These are phyloP conservation scores for Solanum pinnatisectum DNA, from an alignment of 257 asterid species.

Conservation along the genomic window DNA sequence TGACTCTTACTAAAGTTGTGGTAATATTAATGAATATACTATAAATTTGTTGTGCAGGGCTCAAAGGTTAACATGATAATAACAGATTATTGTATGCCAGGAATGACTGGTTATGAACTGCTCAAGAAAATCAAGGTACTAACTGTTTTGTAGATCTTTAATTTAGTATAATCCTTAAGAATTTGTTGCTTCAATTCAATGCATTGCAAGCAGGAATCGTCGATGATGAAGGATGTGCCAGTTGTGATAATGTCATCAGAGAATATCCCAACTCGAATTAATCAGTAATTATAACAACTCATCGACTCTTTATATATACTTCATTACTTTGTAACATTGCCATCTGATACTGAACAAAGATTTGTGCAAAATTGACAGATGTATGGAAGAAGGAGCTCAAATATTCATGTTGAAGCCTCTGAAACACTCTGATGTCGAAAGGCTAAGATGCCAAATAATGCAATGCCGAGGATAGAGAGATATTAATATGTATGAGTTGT, in stretches of 20 bases:
- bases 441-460: slow-evolving; percentile 33
- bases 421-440: slow-evolving; percentile 39
- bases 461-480: slow-evolving; percentile 9
- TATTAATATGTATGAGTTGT: neutral
- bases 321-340: neutral
- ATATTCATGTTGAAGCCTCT: slow-evolving; percentile 65
- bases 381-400: slow-evolving; percentile 54
- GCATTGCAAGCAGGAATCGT: slow-evolving; percentile 36
- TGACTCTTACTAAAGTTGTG: neutral
- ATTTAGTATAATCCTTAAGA: neutral
- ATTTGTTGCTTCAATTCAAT: neutral
- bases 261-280: slow-evolving; percentile 47
- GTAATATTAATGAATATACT: neutral
- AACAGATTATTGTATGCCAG: slow-evolving; percentile 67
- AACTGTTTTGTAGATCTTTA: neutral
- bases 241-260: slow-evolving; percentile 59
- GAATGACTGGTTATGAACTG: slow-evolving; percentile 57
- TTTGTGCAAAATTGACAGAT: slow-evolving; percentile 13
- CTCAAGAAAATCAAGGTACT: slow-evolving; percentile 56
- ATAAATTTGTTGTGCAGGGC: slow-evolving; percentile 11
- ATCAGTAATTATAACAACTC: slow-evolving; percentile 22
- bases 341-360: neutral
- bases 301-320: neutral
- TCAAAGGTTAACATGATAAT: slow-evolving; percentile 51
- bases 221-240: slow-evolving; percentile 45